Evolutionary conservation across 1,284 basidiomycete species (phyloP).

Genomic region (Leccinum proliferum): DNA sequence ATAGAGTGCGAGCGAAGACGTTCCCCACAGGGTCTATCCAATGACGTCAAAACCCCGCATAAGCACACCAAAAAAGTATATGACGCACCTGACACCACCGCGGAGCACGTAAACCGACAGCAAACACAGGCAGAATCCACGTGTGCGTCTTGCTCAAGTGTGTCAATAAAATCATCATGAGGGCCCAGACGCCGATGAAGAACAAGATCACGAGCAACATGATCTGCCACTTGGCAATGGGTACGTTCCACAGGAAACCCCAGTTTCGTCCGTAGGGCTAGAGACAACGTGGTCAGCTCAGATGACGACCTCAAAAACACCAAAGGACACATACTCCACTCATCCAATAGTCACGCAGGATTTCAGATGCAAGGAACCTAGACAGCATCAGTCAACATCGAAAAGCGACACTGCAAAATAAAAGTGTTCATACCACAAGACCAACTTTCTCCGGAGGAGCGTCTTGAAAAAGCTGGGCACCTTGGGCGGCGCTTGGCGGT

Average conservation of each 20-base stretch:
- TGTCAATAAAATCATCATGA: slow-evolving; percentile 71
- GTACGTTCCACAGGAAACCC: slow-evolving; percentile 87
- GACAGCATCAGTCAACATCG: neutral
- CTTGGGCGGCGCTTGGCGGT: slow-evolving; percentile 85
- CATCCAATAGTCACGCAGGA: slow-evolving; percentile 90
- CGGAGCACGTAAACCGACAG: slow-evolving; percentile 87
- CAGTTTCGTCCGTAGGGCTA: slow-evolving; percentile 90
- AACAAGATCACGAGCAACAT: slow-evolving; percentile 75
- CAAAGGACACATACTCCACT: slow-evolving; percentile 56
- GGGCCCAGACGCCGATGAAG: slow-evolving; percentile 83
- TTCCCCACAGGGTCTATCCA: slow-evolving; percentile 76
- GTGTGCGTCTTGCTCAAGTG: slow-evolving; percentile 89
- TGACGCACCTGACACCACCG: slow-evolving; percentile 80
- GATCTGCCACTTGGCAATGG: slow-evolving; percentile 79
- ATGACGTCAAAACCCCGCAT: slow-evolving; percentile 11
- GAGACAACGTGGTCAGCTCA: slow-evolving; percentile 13
- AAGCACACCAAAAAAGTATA: neutral
- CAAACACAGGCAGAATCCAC: slow-evolving; percentile 90
- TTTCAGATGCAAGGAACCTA: slow-evolving; percentile 79
- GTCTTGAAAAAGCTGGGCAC: slow-evolving; percentile 89
- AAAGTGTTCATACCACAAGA: slow-evolving; percentile 56
- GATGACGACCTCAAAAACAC: neutral
- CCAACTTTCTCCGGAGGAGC: slow-evolving; percentile 82
- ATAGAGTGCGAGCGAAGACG: slow-evolving; percentile 82
- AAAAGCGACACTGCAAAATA: neutral